Evolutionary conservation across 2,329 filamentous ascomycete genomes (phyloP).

Genomic region (Fonsecaea pedrosoi): DNA sequence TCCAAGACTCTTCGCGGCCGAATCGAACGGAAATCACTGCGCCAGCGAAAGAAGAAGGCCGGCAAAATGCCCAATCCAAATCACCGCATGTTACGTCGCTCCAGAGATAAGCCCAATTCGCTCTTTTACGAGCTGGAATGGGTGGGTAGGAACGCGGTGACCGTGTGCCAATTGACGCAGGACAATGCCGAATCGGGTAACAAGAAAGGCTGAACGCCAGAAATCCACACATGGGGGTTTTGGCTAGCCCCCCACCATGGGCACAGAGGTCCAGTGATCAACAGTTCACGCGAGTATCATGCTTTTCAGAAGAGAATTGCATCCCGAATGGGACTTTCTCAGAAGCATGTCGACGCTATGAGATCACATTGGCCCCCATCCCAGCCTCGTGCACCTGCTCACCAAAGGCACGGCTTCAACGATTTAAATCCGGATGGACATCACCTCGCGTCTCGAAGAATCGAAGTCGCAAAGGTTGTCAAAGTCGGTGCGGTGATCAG

Average conservation of each 20-base stretch:
- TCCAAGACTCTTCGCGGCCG: constrained; percentile 8
- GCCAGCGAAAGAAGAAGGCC: constrained; percentile 13
- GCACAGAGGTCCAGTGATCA: neutral
- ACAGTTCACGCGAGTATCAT: neutral
- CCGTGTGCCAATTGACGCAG: constrained; percentile 20
- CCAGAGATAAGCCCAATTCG: constrained; percentile 13
- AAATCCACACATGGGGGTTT: neutral
- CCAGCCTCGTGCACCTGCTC: neutral
- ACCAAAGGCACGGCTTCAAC: neutral
- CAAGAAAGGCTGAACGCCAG: constrained; percentile 22
- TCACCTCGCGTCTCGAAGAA: neutral
- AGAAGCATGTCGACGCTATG: constrained; percentile 5
- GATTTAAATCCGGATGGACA: too few relatives aligned
- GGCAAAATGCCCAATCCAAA: constrained; percentile 14
- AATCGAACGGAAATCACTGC: constrained; percentile 15
- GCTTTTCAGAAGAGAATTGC: constrained; percentile 18
- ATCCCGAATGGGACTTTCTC: constrained; percentile 18
- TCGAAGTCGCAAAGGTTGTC: neutral
- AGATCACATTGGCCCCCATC: neutral
- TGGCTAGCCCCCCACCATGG: neutral
- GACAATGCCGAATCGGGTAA: constrained; percentile 10
- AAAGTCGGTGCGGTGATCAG: neutral
- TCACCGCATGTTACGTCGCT: constrained; percentile 24
- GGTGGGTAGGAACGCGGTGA: constrained; percentile 21
- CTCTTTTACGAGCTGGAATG: constrained; percentile 25